Conservation (phyloP, 129 eudicot genomes). For the Chrysanthemum lavandulifolium region DNA sequence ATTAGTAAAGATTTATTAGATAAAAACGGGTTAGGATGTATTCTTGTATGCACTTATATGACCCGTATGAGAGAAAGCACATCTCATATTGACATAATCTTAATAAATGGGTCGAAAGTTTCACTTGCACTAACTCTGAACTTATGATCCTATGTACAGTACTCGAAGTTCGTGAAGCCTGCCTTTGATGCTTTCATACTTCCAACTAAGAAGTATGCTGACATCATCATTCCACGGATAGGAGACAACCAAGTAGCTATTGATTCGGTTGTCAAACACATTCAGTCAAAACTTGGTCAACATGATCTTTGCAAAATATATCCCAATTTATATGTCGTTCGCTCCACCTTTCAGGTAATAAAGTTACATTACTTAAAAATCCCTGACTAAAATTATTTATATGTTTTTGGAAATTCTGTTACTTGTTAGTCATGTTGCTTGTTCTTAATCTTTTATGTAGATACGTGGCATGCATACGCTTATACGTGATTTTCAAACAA, state of each 20-base stretch:
- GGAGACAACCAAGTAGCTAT: conserved; percentile 99
- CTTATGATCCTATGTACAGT: conserved; percentile 53
- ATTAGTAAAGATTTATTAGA: too few species aligned
- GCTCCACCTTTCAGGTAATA: conserved; percentile 89
- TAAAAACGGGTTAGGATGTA: too few species aligned
- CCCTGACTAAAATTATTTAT: not conserved
- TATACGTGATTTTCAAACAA: conserved; percentile 89
- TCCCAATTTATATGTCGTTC: conserved; percentile 84
- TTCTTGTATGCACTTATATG: too few species aligned
- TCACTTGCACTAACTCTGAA: too few species aligned
- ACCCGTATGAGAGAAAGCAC: too few species aligned
- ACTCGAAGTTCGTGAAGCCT: conserved; percentile 94
- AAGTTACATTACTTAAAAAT: conserved; percentile 12
- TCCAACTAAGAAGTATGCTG: conserved; percentile 97
- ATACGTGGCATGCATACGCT: conserved; percentile 99
- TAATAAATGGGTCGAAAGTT: too few species aligned
- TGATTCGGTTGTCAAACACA: conserved; percentile 96
- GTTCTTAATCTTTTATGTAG: conserved; percentile 41
- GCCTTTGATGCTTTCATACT: conserved; percentile 96
- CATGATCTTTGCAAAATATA: conserved; percentile 95
- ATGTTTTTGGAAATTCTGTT: not conserved
- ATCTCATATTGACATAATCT: too few species aligned
- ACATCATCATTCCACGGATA: conserved; percentile 94
- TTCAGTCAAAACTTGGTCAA: conserved; percentile 97
- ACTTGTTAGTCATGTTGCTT: conserved; percentile 9